Evolutionary conservation across 78 protist species (phyloP).

Genomic region (Trichosphaerium sp.): DNA sequence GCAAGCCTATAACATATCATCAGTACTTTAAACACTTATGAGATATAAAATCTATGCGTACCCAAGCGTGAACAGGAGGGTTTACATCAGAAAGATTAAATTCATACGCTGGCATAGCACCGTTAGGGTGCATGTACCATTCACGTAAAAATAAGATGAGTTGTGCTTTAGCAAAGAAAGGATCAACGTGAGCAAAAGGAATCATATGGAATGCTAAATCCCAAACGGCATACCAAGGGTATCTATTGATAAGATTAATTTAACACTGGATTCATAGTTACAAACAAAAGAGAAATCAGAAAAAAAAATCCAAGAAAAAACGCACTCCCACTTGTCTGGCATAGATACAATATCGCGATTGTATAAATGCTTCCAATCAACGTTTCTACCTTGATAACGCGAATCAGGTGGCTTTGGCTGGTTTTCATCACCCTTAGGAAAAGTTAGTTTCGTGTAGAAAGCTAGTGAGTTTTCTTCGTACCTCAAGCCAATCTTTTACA

Average conservation of each 20-base stretch:
- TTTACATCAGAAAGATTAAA: conserved; percentile 55
- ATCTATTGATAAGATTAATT: too few relatives aligned
- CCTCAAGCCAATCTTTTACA: conserved; percentile 58
- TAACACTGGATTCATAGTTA: background rate
- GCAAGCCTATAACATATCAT: conserved; percentile 45
- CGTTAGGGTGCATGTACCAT: conserved; percentile 69
- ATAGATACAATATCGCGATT: conserved; percentile 48
- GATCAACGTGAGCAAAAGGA: conserved; percentile 40
- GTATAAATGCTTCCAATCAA: conserved; percentile 52
- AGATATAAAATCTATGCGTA: background rate
- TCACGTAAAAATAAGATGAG: conserved; percentile 44
- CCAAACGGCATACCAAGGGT: conserved; percentile 56
- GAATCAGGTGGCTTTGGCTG: background rate
- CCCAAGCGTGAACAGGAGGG: conserved; percentile 38
- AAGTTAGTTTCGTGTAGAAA: too few relatives aligned
- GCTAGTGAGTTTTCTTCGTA: too few relatives aligned
- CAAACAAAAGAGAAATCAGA: background rate
- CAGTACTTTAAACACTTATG: conserved; percentile 5
- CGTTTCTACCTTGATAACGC: conserved; percentile 7
- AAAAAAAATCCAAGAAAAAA: background rate
- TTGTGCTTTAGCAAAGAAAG: conserved; percentile 57
- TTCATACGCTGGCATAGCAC: conserved; percentile 63
- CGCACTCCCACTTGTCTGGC: conserved; percentile 64
- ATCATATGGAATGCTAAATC: conserved; percentile 63
- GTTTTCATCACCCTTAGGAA: conserved; percentile 22